Base-by-base conservation (phyloP, 306 rosid genomes). In the Cyclanthera cordifolia region DNA sequence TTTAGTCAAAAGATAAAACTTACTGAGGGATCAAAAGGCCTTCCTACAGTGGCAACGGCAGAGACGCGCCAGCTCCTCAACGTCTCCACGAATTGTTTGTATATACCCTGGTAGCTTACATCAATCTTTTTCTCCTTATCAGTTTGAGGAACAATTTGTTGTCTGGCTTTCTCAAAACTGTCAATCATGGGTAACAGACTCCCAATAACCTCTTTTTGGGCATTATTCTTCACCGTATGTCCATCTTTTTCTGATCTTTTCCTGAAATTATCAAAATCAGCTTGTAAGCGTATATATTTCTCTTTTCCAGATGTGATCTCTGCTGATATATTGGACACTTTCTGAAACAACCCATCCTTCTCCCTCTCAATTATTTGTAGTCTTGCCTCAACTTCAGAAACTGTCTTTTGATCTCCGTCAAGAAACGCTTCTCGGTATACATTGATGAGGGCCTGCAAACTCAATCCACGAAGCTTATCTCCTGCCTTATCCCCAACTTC, bases 221-320 rank as follows among this genome's bases (percentile, higher is more conserved):
- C 88, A 3, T 87, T 74, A 8, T 77, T 76, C 80, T 84, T 83
- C 55, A 82, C 76, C 0, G 53, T 76, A 50, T 74, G 79, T 70
- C 76, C 81, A 30, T 87, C 95, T 79, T 90, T 93, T 64, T 90
- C 96, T 13, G 73, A 15, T 79, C 79, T 83, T 83, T 87, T 93
- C 74, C 96, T 86, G 51, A 84, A 93, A 76, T 93, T 93, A 61
- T 93, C 96, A 86, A 93, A 90, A 77, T 93, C 95, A 20, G 99
- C 96, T 74, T 93, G 99, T 41, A 90, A 65, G 8, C 96, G 89
- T 45, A 87, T 68, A 65, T 55, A 67, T 76, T 79, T 85, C 78
- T 86, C 83, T 84, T 90, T 93, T 69, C 87, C 87, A 74, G 85
- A 78, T 19, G 82, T 78, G 70, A 84, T 82, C 55, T 90, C 91